phyloP scores from a whole-genome alignment of 2,329 filamentous ascomycete genomes.

The Aspergillus puulaauensis region DNA sequence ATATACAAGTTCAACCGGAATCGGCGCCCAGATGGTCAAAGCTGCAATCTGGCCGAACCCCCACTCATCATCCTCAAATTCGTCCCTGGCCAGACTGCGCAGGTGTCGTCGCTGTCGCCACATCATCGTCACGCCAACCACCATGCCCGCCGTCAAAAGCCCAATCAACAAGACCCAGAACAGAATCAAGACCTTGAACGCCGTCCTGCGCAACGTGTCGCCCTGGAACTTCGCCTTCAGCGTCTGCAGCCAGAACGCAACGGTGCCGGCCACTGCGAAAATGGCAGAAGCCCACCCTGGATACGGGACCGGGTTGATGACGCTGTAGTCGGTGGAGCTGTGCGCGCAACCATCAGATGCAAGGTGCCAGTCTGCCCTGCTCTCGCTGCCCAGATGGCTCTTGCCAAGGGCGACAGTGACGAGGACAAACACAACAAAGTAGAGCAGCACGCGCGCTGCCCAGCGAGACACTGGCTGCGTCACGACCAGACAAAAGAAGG shows the following conservation, averaged over 20 bases:
- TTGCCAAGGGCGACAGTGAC: neutral
- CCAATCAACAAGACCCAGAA: constrained; percentile 6
- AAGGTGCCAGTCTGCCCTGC: constrained; percentile 2
- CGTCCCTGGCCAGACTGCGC: constrained; percentile 1
- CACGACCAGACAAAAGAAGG: constrained; percentile 8
- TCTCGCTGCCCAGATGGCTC: neutral
- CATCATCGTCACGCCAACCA: constrained; percentile 9
- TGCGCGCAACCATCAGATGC: constrained; percentile 10
- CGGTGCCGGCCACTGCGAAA: constrained; percentile 1
- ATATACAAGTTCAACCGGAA: constrained; percentile 1
- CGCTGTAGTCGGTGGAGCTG: constrained; percentile 6
- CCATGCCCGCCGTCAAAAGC: neutral
- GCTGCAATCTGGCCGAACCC: constrained; percentile 6
- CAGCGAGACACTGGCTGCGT: constrained; percentile 6
- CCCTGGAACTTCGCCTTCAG: constrained; percentile 1
- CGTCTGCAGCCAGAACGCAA: constrained; percentile 6
- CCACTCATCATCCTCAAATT: constrained; percentile 8
- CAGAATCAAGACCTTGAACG: neutral
- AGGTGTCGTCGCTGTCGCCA: constrained; percentile 7
- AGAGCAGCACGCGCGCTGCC: constrained; percentile 5
- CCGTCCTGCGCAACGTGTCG: neutral
- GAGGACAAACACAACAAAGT: constrained; percentile 5
- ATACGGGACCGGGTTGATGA: constrained; percentile 10
- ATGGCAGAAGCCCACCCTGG: constrained; percentile 4
- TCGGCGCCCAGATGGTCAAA: constrained; percentile 4